Evolutionary conservation across 768 basidiomycete species (phyloP), one percentile per base, ranked within the genome.

Genomic region (Termitomyces eurrhizus): DNA sequence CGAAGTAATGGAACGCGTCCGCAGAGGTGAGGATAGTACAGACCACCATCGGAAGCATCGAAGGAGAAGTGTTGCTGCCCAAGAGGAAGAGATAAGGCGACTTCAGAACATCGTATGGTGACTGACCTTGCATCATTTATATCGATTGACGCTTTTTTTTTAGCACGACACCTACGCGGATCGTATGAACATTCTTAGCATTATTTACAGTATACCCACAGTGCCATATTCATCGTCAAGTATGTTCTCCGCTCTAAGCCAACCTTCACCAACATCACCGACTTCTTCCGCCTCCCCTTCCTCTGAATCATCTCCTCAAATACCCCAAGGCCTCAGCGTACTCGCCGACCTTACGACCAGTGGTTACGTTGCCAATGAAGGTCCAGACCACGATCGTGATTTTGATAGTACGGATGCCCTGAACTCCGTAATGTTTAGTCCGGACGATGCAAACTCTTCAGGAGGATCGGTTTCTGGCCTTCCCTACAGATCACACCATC

Each of bases 101-200:
- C 75, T 96, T 59, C 89, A 90, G 74, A 90, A 90, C 64, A 96
- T 96, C 65, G 93, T 93, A 74, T 77, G 93, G 70, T 41, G n/a
- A 18, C 3, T n/a, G 33, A n/a, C 35, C 52, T 60, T 36, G 62
- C 55, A 36, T 51, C n/a, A 45, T 59, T 50, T 26, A 61, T 32
- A 35, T 64, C 18, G 29, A 61, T 63, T 57, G 45, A 53, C 42
- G 5, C 61, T 60, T 24, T 49, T 48, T 48, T 44, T 55, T n/a
- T 71, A 95, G 93, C 94, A 95, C 70, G 94, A 96, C 73, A 95
- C 94, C 9, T 96, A 96, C 72, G 92, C 91, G 60, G 92, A 96
- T 73, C 85, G 94, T 55, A 93, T 96, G 89, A 90, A 91, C 68
- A 94, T 95, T 69, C 82, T 96, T 58, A 91, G 90, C 67, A 81